These are phyloP conservation scores for Ephemerocybe angulata DNA, from an alignment of 768 basidiomycete species.

Conservation along the genomic window DNA sequence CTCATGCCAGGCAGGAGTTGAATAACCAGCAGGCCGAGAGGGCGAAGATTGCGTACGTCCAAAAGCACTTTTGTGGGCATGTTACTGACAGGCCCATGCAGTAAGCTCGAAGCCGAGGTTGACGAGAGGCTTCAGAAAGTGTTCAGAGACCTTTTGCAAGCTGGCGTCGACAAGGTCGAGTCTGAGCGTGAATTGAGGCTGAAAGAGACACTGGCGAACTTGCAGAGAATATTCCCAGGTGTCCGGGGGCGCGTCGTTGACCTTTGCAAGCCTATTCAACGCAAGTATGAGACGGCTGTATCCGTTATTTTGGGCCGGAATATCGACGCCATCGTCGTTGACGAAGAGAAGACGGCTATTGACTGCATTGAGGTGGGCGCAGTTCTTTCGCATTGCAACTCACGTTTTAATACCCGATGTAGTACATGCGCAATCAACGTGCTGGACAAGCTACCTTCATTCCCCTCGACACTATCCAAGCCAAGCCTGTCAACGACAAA, in stretches of 20 bases:
- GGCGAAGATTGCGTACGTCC: conserved; percentile 65
- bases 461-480: conserved; percentile 95
- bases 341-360: conserved; percentile 95
- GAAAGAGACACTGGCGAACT: conserved; percentile 78
- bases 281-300: conserved; percentile 90
- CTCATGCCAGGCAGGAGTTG: conserved; percentile 66
- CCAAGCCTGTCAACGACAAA: conserved; percentile 91
- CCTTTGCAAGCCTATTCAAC: conserved; percentile 88
- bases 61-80: no score
- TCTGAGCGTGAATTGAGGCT: conserved; percentile 78
- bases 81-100: no score
- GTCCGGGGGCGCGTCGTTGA: conserved; percentile 92
- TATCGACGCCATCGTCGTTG: conserved; percentile 93
- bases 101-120: conserved; percentile 85
- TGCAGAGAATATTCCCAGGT: conserved; percentile 91
- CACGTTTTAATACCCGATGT: background rate
- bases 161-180: conserved; percentile 85
- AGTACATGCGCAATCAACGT: conserved; percentile 95
- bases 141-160: conserved; percentile 82
- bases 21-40: conserved; percentile 85
- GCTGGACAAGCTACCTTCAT: conserved; percentile 97
- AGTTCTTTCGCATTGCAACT: background rate
- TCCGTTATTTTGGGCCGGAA: conserved; percentile 91
- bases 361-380: conserved; percentile 91
- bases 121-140: conserved; percentile 87